Percentiles rank a stretch among this genome's conserved stretches.
Conservation (phyloP, 2,329 filamentous ascomycete species). For the Claviceps citrina region DNA sequence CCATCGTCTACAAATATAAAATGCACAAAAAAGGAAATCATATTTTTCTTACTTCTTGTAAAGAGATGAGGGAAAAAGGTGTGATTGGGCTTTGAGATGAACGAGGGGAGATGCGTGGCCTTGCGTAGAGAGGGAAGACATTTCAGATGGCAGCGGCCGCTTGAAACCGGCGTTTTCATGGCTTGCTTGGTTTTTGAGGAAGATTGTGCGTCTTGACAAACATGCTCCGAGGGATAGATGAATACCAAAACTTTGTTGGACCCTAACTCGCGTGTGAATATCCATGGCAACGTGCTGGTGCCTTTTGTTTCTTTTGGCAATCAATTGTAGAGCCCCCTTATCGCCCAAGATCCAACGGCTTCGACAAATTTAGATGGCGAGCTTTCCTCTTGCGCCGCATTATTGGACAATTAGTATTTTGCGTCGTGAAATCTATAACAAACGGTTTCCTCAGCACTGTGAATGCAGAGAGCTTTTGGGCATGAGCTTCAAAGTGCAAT, state of each 20-base stretch:
- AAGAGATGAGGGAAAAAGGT: background rate
- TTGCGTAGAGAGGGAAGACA: constrained; percentile 11
- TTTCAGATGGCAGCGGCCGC: constrained; percentile 28
- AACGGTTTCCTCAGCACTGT: background rate
- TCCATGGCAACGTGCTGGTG: too few relatives aligned
- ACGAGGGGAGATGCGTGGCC: constrained; percentile 13
- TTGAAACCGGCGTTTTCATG: constrained; percentile 31
- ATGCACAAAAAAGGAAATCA: background rate
- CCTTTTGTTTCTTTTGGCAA: background rate
- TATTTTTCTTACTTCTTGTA: too few relatives aligned
- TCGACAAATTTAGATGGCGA: too few relatives aligned
- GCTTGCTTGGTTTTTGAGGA: constrained; percentile 30
- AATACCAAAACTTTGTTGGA: constrained; percentile 26
- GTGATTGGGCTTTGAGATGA: too few relatives aligned
- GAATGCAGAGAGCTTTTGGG: background rate
- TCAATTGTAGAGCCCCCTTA: too few relatives aligned
- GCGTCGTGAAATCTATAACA: background rate
- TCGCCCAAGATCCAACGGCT: too few relatives aligned
- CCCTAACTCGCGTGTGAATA: constrained; percentile 7
- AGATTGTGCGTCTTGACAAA: constrained; percentile 28
- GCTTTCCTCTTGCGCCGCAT: too few relatives aligned
- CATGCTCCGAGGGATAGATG: constrained; percentile 27
- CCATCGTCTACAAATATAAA: background rate
- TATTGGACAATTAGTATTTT: too few relatives aligned
- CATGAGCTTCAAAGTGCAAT: too few relatives aligned